These are phyloP conservation scores for Blattamonas nauphoetae DNA, from an alignment of 78 protist species.

Conservation along the genomic window DNA sequence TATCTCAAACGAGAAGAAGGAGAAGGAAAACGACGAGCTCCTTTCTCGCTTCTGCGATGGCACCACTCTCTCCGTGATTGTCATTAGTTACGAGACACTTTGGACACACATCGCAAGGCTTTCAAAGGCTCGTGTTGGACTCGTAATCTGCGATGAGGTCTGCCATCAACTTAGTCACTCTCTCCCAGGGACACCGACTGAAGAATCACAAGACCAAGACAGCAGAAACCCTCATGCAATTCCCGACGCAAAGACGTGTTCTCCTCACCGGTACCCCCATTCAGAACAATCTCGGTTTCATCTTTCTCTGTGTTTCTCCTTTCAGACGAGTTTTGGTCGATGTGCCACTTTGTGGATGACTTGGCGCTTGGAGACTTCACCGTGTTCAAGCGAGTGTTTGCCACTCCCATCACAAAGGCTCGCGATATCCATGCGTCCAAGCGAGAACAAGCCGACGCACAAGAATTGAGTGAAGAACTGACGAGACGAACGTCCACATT, in stretches of 20 bases:
- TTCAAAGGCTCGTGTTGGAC: neutral
- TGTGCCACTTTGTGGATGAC: constrained; percentile 5
- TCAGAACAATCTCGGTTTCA: neutral
- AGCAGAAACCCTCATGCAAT: neutral
- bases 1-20: neutral
- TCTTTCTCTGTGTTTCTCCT: neutral
- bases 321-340: constrained; percentile 4
- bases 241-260: neutral
- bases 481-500: neutral
- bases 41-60: neutral
- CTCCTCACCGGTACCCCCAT: constrained; percentile 6
- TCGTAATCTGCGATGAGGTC: constrained; percentile 4
- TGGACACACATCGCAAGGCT: neutral
- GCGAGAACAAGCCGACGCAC: neutral
- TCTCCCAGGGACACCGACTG: constrained; percentile 9
- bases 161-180: neutral
- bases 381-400: constrained; percentile 4
- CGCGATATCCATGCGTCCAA: neutral
- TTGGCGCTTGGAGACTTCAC: neutral
- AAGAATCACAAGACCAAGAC: neutral
- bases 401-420: neutral
- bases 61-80: neutral
- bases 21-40: neutral
- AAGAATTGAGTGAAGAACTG: neutral
- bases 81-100: neutral